phyloP scores from a whole-genome alignment of 805 yeast genomes.

The Yarrowia alimentaria region DNA sequence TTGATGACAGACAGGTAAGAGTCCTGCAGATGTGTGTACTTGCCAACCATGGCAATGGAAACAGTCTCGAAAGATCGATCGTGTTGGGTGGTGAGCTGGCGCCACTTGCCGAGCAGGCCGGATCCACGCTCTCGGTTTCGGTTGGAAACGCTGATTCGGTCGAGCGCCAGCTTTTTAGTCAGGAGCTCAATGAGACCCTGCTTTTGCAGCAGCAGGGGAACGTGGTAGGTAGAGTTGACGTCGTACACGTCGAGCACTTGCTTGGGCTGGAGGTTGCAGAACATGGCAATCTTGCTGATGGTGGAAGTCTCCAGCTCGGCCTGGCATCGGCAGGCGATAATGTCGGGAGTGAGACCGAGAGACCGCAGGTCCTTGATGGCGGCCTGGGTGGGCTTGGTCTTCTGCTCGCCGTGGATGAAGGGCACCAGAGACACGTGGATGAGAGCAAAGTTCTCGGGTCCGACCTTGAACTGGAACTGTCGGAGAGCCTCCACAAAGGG shows the following conservation, averaged over 20 bases:
- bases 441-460: slow-evolving; percentile 87
- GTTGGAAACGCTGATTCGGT: slow-evolving; percentile 46
- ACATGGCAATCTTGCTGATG: slow-evolving; percentile 96
- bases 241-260: slow-evolving; percentile 97
- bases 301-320: slow-evolving; percentile 77
- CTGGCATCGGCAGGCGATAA: slow-evolving; percentile 97
- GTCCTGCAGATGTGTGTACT: slow-evolving; percentile 93
- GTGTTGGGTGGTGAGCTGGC: slow-evolving; percentile 67
- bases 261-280: slow-evolving; percentile 97
- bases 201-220: slow-evolving; percentile 84
- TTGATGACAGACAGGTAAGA: slow-evolving; percentile 93
- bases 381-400: slow-evolving; percentile 99
- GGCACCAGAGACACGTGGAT: slow-evolving; percentile 97
- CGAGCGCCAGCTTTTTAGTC: slow-evolving; percentile 62
- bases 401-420: slow-evolving; percentile 97
- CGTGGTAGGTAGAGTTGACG: slow-evolving; percentile 95
- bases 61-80: slow-evolving; percentile 85
- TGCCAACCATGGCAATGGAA: slow-evolving; percentile 94
- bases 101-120: slow-evolving; percentile 73
- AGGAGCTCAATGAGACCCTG: slow-evolving; percentile 80
- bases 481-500: slow-evolving; percentile 98
- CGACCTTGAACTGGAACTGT: slow-evolving; percentile 98
- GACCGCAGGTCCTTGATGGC: slow-evolving; percentile 96
- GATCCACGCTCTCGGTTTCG: slow-evolving; percentile 66
- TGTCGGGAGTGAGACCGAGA: slow-evolving; percentile 89